Evolutionary conservation across 2,329 filamentous ascomycete species (phyloP), one percentile per base, ranked within the genome.

Genomic region (Curvularia sp.): DNA sequence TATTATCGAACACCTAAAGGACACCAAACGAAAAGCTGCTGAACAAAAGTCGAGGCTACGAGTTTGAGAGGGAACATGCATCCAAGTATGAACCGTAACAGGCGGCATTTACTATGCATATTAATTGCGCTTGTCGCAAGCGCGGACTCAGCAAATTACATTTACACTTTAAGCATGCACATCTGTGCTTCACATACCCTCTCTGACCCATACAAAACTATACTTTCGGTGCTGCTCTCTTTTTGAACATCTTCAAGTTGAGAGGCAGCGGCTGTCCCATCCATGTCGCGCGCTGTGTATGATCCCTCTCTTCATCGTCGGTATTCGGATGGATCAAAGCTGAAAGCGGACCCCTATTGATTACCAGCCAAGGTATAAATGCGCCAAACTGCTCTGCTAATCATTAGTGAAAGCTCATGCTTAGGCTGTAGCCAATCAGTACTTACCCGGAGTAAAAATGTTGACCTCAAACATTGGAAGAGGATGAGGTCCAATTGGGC

Each of bases 401-500:
- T 18, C 45, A 23, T 66, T 23, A 57, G 45, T 10, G 2, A 18
- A 45, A n/a, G 13, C n/a, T 43, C 8, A 23, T 5, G 23, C 3
- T 27, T 25, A 13, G 15, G 23, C 8, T 30, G 18, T 2, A 18
- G 7, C 13, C 8, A 28, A 15, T 5, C 6, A 1, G 7, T 8
- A 36, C 53, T 13, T 34, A 74, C 75, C 74, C 0, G 93, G 93
- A 0, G 89, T 92, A 75, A 94, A 92, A 19, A 97, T 45, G 67
- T 96, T 96, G 45, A 97, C 92, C 78, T 97, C 93, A 69, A 97
- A 97, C 92, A 96, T 97, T 51, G 88, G 90, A 0, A 92, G 77
- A 0, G 90, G 88, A 74, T 97, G 93, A 0, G 93, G 93, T 0
- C 93, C 93, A 27, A 97, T 77, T 0, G 93, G 92, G 13, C 80